phyloP scores from a whole-genome alignment of 352 stramenopile genomes.

The Elongisporangium prolatum region DNA sequence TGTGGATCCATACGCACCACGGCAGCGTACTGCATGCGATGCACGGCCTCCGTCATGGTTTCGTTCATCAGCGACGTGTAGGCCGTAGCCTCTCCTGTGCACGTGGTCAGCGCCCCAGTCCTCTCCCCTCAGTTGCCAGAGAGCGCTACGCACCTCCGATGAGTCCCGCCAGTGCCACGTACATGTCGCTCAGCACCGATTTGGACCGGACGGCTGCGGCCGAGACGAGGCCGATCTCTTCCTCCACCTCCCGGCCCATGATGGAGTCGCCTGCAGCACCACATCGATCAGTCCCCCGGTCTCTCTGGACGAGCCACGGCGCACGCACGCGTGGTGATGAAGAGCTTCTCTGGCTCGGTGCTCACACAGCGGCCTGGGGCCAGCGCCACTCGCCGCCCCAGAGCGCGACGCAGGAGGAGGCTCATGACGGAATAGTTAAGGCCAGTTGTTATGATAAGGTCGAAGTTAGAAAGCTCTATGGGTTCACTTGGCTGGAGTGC shows the following conservation, averaged over 20 bases:
- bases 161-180: conserved; percentile 61
- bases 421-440: neutral
- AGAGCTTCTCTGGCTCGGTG: conserved; percentile 19
- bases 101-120: neutral
- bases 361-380: conserved; percentile 9
- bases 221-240: conserved; percentile 75
- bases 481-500: neutral
- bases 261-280: conserved; percentile 49
- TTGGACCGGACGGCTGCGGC: conserved; percentile 76
- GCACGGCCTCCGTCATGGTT: conserved; percentile 69
- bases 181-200: conserved; percentile 80
- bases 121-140: neutral
- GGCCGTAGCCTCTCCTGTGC: conserved; percentile 50
- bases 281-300: neutral
- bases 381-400: conserved; percentile 3
- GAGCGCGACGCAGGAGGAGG: conserved; percentile 1
- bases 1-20: conserved; percentile 14
- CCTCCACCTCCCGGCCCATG: conserved; percentile 55
- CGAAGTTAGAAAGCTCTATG: neutral
- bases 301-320: neutral
- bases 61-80: conserved; percentile 85
- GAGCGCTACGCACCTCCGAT: conserved; percentile 38
- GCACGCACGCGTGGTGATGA: conserved; percentile 66
- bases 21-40: conserved; percentile 72
- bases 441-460: neutral